Evolutionary conservation across 805 yeast species (phyloP).

Genomic region (Cyberlindnera maritima): DNA sequence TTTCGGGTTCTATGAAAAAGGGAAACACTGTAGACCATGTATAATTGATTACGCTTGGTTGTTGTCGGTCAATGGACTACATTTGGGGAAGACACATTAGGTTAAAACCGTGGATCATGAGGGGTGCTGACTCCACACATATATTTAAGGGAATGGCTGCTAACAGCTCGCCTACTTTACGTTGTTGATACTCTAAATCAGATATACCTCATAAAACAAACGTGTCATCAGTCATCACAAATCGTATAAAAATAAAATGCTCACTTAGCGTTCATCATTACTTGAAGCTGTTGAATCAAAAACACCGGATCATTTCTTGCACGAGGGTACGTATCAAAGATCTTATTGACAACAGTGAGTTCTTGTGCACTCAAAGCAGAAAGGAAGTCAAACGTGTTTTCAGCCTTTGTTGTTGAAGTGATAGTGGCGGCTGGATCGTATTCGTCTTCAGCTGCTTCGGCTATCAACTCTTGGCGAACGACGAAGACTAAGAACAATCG

Average conservation of each 20-base stretch:
- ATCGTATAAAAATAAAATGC: not conserved
- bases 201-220: not conserved
- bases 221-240: too few species aligned
- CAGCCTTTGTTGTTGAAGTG: not conserved
- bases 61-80: too few species aligned
- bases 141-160: too few species aligned
- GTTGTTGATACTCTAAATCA: not conserved
- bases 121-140: too few species aligned
- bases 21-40: not conserved
- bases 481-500: conserved; percentile 22
- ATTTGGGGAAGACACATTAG: too few species aligned
- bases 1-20: conserved; percentile 9
- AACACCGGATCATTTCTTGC: conserved; percentile 21
- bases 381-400: conserved; percentile 18
- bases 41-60: too few species aligned
- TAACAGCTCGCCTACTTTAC: too few species aligned
- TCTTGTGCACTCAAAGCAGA: conserved; percentile 18
- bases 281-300: conserved; percentile 21
- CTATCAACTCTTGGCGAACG: conserved; percentile 23
- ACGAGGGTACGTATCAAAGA: conserved; percentile 24
- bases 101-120: too few species aligned
- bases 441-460: not conserved
- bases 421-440: conserved; percentile 1
- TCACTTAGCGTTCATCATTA: conserved; percentile 5
- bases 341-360: conserved; percentile 20